These are phyloP conservation scores for Curvularia hawaiiensis DNA, from an alignment of 2,329 filamentous ascomycete species.

Conservation along the genomic window DNA sequence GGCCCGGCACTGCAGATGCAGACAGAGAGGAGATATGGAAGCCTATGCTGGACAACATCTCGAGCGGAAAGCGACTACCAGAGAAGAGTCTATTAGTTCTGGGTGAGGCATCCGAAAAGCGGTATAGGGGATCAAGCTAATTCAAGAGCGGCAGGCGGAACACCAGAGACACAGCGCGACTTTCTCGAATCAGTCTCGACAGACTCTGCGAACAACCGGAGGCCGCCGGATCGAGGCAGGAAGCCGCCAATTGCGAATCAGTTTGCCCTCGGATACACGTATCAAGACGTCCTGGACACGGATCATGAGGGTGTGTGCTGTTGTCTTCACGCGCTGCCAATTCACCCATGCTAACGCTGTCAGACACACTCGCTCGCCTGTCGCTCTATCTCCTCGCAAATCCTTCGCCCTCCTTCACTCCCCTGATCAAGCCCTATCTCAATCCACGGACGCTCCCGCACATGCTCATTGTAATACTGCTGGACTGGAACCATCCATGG, in stretches of 20 bases:
- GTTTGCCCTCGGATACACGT: slow-evolving; percentile 92
- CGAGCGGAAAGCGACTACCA: slow-evolving; percentile 85
- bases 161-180: slow-evolving; percentile 80
- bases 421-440: slow-evolving; percentile 81
- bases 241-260: slow-evolving; percentile 85
- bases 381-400: slow-evolving; percentile 89
- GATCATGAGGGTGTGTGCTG: slow-evolving; percentile 80
- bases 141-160: slow-evolving; percentile 64
- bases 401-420: slow-evolving; percentile 80
- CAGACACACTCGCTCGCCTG: slow-evolving; percentile 87
- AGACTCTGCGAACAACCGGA: slow-evolving; percentile 46
- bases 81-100: slow-evolving; percentile 91
- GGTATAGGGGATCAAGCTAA: slow-evolving; percentile 25
- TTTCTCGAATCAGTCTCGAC: slow-evolving; percentile 66
- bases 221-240: slow-evolving; percentile 59
- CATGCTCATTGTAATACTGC: slow-evolving; percentile 84
- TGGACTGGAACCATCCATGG: slow-evolving; percentile 96
- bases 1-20: slow-evolving; percentile 59
- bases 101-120: slow-evolving; percentile 58
- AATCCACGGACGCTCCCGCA: slow-evolving; percentile 83
- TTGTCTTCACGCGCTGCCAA: slow-evolving; percentile 4
- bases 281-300: slow-evolving; percentile 90
- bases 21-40: slow-evolving; percentile 90
- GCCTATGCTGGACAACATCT: slow-evolving; percentile 87
- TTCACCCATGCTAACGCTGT: slow-evolving; percentile 16